These are phyloP conservation scores for Spergularia marina DNA, from an alignment of 148 eudicot species.

Conservation along the genomic window DNA sequence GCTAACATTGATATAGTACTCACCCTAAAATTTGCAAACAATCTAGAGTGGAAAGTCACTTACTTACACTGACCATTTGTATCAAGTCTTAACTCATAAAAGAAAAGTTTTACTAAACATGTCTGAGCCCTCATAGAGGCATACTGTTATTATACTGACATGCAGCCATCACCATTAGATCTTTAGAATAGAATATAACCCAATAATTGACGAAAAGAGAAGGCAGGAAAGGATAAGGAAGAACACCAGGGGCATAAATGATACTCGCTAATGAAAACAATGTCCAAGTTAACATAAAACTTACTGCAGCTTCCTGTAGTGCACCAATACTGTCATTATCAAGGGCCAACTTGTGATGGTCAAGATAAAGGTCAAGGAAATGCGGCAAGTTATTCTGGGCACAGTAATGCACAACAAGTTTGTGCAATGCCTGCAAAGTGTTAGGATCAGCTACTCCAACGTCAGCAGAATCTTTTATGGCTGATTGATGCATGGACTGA, in stretches of 20 bases:
- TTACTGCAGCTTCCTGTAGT: constrained; percentile 70
- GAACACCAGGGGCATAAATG: neutral
- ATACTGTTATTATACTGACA: no score
- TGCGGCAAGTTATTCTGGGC: constrained; percentile 72
- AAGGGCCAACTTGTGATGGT: constrained; percentile 72
- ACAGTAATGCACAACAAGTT: constrained; percentile 60
- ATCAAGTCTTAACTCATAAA: no score
- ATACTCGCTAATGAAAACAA: neutral
- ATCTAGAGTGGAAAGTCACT: neutral
- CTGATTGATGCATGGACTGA: constrained; percentile 40
- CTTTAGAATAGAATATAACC: neutral
- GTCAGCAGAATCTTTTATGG: constrained; percentile 32
- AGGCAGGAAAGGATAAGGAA: neutral
- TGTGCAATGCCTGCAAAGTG: constrained; percentile 64
- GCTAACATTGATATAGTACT: no score
- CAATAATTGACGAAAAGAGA: neutral
- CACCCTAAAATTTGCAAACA: neutral
- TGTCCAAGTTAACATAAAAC: constrained; percentile 24
- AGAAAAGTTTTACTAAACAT: neutral
- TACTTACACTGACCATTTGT: neutral
- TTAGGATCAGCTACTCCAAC: constrained; percentile 34
- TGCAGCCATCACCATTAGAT: no score
- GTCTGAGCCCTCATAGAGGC: neutral
- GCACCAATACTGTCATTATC: constrained; percentile 51
- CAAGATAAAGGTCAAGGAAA: constrained; percentile 88